Evolutionary conservation across 2,329 filamentous ascomycete genomes (phyloP).

Genomic region (Aspergillus pseudoterreus): DNA sequence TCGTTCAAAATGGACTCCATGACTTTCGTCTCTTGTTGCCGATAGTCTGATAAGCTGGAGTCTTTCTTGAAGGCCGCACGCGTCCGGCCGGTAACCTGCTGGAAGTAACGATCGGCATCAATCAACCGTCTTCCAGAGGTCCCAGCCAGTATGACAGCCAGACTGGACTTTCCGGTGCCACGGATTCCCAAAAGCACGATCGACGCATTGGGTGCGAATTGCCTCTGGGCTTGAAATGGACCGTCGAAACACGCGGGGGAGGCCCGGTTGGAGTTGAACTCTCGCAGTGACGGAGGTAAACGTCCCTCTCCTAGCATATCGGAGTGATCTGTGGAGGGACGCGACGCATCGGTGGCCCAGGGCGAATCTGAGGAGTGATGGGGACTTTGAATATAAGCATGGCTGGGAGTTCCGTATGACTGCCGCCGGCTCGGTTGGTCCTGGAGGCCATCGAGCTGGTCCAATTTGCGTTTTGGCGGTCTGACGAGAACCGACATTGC

Average conservation of each 20-base stretch:
- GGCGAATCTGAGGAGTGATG: background rate
- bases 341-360: slow-evolving; percentile 4
- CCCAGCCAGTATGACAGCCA: slow-evolving; percentile 71
- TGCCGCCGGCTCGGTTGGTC: slow-evolving; percentile 12
- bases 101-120: slow-evolving; percentile 66
- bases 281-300: slow-evolving; percentile 18
- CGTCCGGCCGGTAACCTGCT: slow-evolving; percentile 59
- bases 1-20: slow-evolving; percentile 57
- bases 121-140: slow-evolving; percentile 66
- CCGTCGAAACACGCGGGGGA: slow-evolving; percentile 26
- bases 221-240: slow-evolving; percentile 24
- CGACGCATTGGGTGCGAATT: slow-evolving; percentile 61
- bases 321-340: slow-evolving; percentile 15
- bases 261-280: slow-evolving; percentile 25
- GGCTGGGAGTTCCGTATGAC: slow-evolving; percentile 1
- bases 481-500: slow-evolving; percentile 30
- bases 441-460: slow-evolving; percentile 20
- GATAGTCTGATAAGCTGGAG: slow-evolving; percentile 61
- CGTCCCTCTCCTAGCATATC: slow-evolving; percentile 18
- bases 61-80: slow-evolving; percentile 61
- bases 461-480: slow-evolving; percentile 30
- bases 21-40: slow-evolving; percentile 59
- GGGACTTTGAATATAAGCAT: background rate
- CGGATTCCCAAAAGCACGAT: slow-evolving; percentile 70
- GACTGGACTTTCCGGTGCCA: slow-evolving; percentile 70